Conservation (phyloP, 148 eudicot species). For the Simmondsia chinensis region DNA sequence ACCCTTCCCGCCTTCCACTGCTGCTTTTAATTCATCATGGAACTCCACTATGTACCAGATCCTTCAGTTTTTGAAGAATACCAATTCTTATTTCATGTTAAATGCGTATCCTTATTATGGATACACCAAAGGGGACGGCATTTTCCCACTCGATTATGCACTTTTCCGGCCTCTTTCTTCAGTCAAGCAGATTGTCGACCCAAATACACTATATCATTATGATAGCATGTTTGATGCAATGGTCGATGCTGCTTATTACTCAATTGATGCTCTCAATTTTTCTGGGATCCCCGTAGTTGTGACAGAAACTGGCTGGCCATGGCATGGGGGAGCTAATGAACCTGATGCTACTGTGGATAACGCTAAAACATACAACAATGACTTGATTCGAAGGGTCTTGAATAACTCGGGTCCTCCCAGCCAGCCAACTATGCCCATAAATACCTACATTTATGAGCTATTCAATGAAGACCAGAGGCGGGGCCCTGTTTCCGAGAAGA, state of each 20-base stretch:
- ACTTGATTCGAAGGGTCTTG: constrained; percentile 62
- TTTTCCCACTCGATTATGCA: constrained; percentile 83
- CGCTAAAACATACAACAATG: constrained; percentile 63
- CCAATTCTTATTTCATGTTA: constrained; percentile 77
- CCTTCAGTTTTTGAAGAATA: constrained; percentile 74
- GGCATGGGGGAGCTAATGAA: constrained; percentile 62
- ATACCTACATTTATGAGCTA: constrained; percentile 79
- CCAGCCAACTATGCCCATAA: constrained; percentile 57
- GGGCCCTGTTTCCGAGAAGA: constrained; percentile 72
- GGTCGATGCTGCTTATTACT: constrained; percentile 88
- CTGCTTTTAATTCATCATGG: constrained; percentile 69
- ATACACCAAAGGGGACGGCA: constrained; percentile 55
- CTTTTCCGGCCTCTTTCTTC: constrained; percentile 63
- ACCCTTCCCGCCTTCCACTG: constrained; percentile 89
- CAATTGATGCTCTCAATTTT: constrained; percentile 55
- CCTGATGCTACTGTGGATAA: constrained; percentile 66
- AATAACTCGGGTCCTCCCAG: constrained; percentile 91
- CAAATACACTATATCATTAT: constrained; percentile 76
- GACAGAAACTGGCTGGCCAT: constrained; percentile 97
- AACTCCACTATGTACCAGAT: constrained; percentile 62
- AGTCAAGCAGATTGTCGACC: constrained; percentile 89
- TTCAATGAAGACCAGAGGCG: constrained; percentile 73
- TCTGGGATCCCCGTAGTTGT: constrained; percentile 74
- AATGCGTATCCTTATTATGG: constrained; percentile 89
- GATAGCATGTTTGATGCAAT: constrained; percentile 92